Conservation (phyloP, 164 flowering plant genomes). For the Houttuynia cordata region DNA sequence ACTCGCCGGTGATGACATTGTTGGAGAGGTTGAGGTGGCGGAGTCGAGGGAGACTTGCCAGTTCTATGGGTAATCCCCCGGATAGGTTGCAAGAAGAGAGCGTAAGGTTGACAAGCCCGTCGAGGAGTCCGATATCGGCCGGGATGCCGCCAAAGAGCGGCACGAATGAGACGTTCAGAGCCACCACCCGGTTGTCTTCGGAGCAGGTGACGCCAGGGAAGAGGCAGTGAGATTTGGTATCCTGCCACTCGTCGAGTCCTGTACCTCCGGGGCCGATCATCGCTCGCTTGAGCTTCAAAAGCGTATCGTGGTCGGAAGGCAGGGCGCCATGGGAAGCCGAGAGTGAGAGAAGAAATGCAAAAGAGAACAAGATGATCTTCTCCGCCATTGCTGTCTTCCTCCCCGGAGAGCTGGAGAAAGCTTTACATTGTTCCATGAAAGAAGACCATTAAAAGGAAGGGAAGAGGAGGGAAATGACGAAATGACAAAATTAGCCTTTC, state of each 20-base stretch:
- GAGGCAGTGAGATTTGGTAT: constrained; percentile 39
- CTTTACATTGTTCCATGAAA: too few species aligned
- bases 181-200: constrained; percentile 29
- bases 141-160: constrained; percentile 40
- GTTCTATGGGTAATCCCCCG: constrained; percentile 47
- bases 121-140: constrained; percentile 56
- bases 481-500: too few species aligned
- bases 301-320: constrained; percentile 29
- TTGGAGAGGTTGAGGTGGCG: constrained; percentile 47
- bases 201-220: constrained; percentile 71
- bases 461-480: too few species aligned
- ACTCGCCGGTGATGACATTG: constrained; percentile 35
- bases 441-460: too few species aligned
- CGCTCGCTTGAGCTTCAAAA: constrained; percentile 45
- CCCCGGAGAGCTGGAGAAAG: too few species aligned
- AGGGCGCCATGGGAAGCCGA: neutral
- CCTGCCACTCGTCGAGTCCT: constrained; percentile 51
- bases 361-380: too few species aligned
- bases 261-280: constrained; percentile 26
- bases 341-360: constrained; percentile 1
- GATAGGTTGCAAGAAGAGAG: constrained; percentile 39
- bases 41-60: constrained; percentile 39
- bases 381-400: too few species aligned
- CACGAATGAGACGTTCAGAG: constrained; percentile 40
- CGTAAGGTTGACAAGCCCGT: constrained; percentile 44